Evolutionary conservation across 257 asterid genomes (phyloP).

Genomic region (Anisodus tanguticus): DNA sequence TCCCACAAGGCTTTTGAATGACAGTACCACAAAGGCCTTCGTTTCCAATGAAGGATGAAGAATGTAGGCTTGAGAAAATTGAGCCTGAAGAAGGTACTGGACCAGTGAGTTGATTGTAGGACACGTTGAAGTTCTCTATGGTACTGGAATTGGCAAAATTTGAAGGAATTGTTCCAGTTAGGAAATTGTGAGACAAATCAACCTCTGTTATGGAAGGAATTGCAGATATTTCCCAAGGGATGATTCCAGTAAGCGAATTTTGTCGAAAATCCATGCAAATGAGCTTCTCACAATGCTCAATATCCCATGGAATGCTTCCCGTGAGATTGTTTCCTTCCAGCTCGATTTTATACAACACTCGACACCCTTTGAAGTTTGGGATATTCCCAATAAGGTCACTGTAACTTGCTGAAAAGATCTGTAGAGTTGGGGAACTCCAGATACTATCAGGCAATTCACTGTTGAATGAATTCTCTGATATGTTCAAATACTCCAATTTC

Average conservation of each 20-base stretch:
- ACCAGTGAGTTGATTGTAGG: slow-evolving; percentile 86
- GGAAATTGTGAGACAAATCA: slow-evolving; percentile 73
- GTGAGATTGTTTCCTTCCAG: slow-evolving; percentile 70
- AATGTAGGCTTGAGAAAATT: slow-evolving; percentile 64
- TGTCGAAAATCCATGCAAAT: slow-evolving; percentile 56
- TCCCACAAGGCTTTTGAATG: slow-evolving; percentile 60
- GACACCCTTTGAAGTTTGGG: slow-evolving; percentile 78
- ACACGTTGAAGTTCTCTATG: slow-evolving; percentile 79
- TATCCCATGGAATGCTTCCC: slow-evolving; percentile 83
- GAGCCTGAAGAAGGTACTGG: slow-evolving; percentile 76
- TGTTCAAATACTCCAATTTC: slow-evolving; percentile 56
- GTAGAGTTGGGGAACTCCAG: slow-evolving; percentile 73
- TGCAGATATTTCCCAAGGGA: slow-evolving; percentile 92
- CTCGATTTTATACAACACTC: slow-evolving; percentile 62
- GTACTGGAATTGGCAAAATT: slow-evolving; percentile 76
- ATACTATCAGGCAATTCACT: slow-evolving; percentile 61
- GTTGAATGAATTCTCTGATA: slow-evolving; percentile 65
- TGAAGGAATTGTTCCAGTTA: slow-evolving; percentile 79
- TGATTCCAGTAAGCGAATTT: slow-evolving; percentile 75
- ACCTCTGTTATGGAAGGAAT: slow-evolving; percentile 74
- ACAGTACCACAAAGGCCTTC: slow-evolving; percentile 77
- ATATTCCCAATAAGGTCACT: slow-evolving; percentile 57
- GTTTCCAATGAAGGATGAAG: slow-evolving; percentile 77
- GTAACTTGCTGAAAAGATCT: slow-evolving; percentile 62
- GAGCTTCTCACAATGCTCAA: slow-evolving; percentile 80